Evolutionary conservation across 2,329 filamentous ascomycete genomes (phyloP).

Genomic region (Fusarium tupiense): DNA sequence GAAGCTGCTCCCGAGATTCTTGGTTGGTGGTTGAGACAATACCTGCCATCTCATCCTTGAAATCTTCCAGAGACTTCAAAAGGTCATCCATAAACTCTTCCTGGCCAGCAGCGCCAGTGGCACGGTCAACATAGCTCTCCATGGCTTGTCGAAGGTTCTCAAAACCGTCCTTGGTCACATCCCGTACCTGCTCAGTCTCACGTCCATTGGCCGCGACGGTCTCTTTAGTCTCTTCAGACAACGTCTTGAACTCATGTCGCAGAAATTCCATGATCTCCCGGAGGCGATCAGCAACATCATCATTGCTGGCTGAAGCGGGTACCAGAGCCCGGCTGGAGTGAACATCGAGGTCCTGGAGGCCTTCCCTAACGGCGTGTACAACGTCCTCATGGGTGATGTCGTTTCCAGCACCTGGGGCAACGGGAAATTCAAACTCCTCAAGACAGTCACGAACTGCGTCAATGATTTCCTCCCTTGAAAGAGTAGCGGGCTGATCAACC

Average conservation of each 20-base stretch:
- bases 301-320: slow-evolving; percentile 52
- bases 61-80: slow-evolving; percentile 71
- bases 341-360: slow-evolving; percentile 62
- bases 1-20: slow-evolving; percentile 71
- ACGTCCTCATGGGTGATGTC: slow-evolving; percentile 69
- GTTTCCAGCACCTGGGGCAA: slow-evolving; percentile 65
- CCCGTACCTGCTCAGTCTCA: slow-evolving; percentile 88
- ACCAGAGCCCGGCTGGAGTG: slow-evolving; percentile 53
- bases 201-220: slow-evolving; percentile 81
- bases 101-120: slow-evolving; percentile 74
- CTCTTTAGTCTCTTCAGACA: slow-evolving; percentile 75
- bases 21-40: slow-evolving; percentile 63
- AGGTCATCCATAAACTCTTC: slow-evolving; percentile 81
- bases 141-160: slow-evolving; percentile 84
- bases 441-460: slow-evolving; percentile 86
- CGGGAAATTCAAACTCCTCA: slow-evolving; percentile 82
- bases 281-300: slow-evolving; percentile 65
- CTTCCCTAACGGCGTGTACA: slow-evolving; percentile 70
- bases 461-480: slow-evolving; percentile 85
- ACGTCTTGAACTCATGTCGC: slow-evolving; percentile 66
- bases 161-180: slow-evolving; percentile 87
- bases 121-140: slow-evolving; percentile 80
- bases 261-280: slow-evolving; percentile 73
- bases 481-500: slow-evolving; percentile 72
- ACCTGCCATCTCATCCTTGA: slow-evolving; percentile 72